Evolutionary conservation across 495 filamentous ascomycete species (phyloP).

Genomic region (Talaromyces trachyspermus): DNA sequence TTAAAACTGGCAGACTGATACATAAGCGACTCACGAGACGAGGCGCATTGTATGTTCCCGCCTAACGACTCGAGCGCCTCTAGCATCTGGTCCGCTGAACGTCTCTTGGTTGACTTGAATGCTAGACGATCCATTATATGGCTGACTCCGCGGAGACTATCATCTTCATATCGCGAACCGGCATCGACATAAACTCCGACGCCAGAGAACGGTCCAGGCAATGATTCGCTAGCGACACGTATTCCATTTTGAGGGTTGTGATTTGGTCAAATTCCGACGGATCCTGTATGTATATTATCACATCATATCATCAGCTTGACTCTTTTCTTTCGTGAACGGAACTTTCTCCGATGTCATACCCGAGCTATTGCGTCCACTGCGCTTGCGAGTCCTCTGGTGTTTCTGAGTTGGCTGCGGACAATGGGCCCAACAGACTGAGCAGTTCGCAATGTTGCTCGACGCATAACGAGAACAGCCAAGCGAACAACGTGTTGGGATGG

Average conservation of each 20-base stretch:
- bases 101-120: constrained; percentile 82
- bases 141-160: constrained; percentile 77
- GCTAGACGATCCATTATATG: constrained; percentile 94
- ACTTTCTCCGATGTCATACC: too few species aligned
- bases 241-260: constrained; percentile 90
- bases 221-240: constrained; percentile 88
- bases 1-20: constrained; percentile 99
- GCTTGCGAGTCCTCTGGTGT: constrained; percentile 37
- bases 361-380: constrained; percentile 27
- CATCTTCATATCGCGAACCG: constrained; percentile 89
- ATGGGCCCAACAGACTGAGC: constrained; percentile 37
- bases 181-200: constrained; percentile 96
- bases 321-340: too few species aligned
- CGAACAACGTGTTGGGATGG: neutral
- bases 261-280: constrained; percentile 81
- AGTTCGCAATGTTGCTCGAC: constrained; percentile 40
- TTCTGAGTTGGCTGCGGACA: constrained; percentile 29
- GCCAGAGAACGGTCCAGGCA: constrained; percentile 91
- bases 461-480: constrained; percentile 18
- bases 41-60: constrained; percentile 93
- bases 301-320: neutral
- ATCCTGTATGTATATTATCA: constrained; percentile 48
- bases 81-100: constrained; percentile 75
- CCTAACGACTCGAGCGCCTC: constrained; percentile 79
- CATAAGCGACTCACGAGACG: constrained; percentile 93